Evolutionary conservation across 306 rosid species (phyloP).

Genomic region (Quercus aquifolioides): DNA sequence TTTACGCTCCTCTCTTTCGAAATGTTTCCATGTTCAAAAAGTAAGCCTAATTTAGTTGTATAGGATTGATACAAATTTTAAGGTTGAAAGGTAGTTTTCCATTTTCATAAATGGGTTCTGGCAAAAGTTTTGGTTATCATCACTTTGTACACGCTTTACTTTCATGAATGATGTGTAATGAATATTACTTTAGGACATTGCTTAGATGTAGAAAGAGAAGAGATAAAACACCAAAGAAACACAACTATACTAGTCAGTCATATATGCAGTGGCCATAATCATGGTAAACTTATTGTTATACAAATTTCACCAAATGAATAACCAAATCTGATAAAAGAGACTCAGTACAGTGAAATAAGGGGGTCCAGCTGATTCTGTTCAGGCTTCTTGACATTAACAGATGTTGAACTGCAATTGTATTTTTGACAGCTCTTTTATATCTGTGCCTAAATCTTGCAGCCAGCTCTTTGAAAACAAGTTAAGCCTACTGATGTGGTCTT

Average conservation of each 20-base stretch:
- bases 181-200: neutral
- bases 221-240: neutral
- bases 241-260: neutral
- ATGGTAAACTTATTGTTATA: neutral
- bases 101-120: constrained; percentile 1
- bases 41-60: constrained; percentile 31
- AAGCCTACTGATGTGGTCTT: neutral
- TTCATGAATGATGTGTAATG: neutral
- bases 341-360: neutral
- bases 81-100: constrained; percentile 5
- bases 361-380: neutral
- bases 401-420: neutral
- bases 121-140: neutral
- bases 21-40: constrained; percentile 85
- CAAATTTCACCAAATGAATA: neutral
- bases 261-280: neutral
- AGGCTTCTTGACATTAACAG: neutral
- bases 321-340: neutral
- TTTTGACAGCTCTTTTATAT: neutral
- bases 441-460: neutral
- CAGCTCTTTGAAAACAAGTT: neutral
- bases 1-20: constrained; percentile 75
- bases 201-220: neutral
- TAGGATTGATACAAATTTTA: neutral
- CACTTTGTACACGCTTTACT: neutral